Conservation (phyloP, 2,329 filamentous ascomycete species). For the Microdochium nivale region DNA sequence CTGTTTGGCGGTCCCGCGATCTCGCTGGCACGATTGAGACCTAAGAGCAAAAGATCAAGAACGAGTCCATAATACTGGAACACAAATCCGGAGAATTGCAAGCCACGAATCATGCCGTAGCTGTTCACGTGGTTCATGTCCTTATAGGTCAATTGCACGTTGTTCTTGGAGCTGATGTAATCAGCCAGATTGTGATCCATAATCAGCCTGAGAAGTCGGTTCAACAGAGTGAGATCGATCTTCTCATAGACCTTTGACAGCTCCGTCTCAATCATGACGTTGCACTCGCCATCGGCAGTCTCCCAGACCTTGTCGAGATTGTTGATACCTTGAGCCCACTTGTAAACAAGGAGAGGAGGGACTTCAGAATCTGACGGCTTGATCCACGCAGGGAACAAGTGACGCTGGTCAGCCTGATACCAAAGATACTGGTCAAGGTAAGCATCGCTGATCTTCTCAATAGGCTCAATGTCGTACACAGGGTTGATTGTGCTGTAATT, state of each 20-base stretch:
- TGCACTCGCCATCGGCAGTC: slow-evolving; percentile 87
- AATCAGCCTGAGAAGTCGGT: slow-evolving; percentile 84
- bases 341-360: slow-evolving; percentile 87
- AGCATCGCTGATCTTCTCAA: slow-evolving; percentile 98
- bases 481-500: slow-evolving; percentile 99
- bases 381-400: slow-evolving; percentile 97
- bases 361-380: slow-evolving; percentile 98
- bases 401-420: slow-evolving; percentile 97
- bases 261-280: slow-evolving; percentile 97
- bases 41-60: slow-evolving; percentile 83
- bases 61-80: slow-evolving; percentile 99
- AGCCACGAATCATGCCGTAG: slow-evolving; percentile 94
- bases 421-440: slow-evolving; percentile 98
- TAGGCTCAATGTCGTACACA: slow-evolving; percentile 97
- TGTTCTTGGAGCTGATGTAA: slow-evolving; percentile 99
- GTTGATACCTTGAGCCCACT: slow-evolving; percentile 99
- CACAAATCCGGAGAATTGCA: slow-evolving; percentile 97
- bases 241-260: slow-evolving; percentile 99
- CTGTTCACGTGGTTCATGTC: slow-evolving; percentile 99
- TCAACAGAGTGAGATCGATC: slow-evolving; percentile 92
- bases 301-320: slow-evolving; percentile 95
- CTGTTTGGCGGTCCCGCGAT: slow-evolving; percentile 90
- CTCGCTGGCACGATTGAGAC: slow-evolving; percentile 92
- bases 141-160: slow-evolving; percentile 97
- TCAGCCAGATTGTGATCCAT: slow-evolving; percentile 99